phyloP scores from a whole-genome alignment of 768 basidiomycete species.

The Trametes villosa region DNA sequence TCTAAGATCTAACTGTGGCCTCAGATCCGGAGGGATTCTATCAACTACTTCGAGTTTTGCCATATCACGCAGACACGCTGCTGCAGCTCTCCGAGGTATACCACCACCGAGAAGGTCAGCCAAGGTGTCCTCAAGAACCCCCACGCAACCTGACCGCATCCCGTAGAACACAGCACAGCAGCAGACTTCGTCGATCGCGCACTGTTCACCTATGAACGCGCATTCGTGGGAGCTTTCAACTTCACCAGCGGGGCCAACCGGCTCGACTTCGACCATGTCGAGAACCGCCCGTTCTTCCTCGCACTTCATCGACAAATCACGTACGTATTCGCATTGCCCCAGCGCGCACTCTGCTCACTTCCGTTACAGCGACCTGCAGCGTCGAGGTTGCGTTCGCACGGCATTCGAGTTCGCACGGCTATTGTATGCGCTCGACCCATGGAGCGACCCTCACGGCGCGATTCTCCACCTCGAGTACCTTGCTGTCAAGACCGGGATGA shows the following conservation, averaged over 20 bases:
- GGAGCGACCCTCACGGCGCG: constrained; percentile 87
- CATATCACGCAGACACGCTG: constrained; percentile 93
- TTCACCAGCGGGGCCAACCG: constrained; percentile 81
- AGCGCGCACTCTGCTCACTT: neutral
- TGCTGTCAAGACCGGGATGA: constrained; percentile 79
- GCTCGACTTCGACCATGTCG: constrained; percentile 87
- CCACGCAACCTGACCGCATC: neutral
- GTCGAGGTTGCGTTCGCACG: constrained; percentile 88
- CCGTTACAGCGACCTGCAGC: constrained; percentile 69
- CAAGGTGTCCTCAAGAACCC: neutral
- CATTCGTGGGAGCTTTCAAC: constrained; percentile 85
- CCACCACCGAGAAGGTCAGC: constrained; percentile 81
- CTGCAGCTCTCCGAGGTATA: constrained; percentile 86
- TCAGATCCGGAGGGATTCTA: constrained; percentile 81
- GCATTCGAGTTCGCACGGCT: constrained; percentile 92
- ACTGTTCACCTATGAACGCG: constrained; percentile 90
- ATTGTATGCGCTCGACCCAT: constrained; percentile 82
- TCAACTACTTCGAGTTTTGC: constrained; percentile 72
- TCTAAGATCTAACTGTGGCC: neutral
- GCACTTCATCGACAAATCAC: constrained; percentile 83
- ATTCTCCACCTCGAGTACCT: constrained; percentile 85
- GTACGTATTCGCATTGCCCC: constrained; percentile 44
- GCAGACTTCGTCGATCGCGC: constrained; percentile 92
- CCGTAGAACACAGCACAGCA: constrained; percentile 83
- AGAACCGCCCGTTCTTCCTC: constrained; percentile 92